Conservation (phyloP, 1,139 yeast genomes). For the Magnusiomyces sp. region DNA sequence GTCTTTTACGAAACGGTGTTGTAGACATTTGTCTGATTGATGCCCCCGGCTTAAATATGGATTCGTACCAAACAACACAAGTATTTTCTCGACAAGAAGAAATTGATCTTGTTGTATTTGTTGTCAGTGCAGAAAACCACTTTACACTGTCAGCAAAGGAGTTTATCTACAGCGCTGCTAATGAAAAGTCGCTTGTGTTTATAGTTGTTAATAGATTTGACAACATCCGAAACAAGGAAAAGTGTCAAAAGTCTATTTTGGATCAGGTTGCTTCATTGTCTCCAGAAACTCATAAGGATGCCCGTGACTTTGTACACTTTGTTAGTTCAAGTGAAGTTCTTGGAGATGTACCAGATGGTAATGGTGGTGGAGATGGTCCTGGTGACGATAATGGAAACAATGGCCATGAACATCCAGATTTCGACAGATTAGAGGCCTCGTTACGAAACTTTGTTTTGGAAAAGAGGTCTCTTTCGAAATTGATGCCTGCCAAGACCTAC, state of each 20-base stretch:
- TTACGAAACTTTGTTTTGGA: slow-evolving; percentile 80
- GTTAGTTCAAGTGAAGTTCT: slow-evolving; percentile 54
- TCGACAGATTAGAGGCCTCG: slow-evolving; percentile 77
- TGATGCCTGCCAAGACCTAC: slow-evolving; percentile 87
- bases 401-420: slow-evolving; percentile 45
- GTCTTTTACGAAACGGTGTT: slow-evolving; percentile 79
- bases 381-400: slow-evolving; percentile 20
- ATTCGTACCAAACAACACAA: slow-evolving; percentile 89
- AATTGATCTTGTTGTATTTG: slow-evolving; percentile 92
- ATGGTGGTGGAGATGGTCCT: slow-evolving; percentile 35
- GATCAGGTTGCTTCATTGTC: slow-evolving; percentile 83
- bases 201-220: slow-evolving; percentile 93
- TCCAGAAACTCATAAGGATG: slow-evolving; percentile 84
- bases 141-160: slow-evolving; percentile 92
- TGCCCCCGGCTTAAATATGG: slow-evolving; percentile 95
- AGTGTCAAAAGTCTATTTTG: slow-evolving; percentile 67
- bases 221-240: slow-evolving; percentile 66
- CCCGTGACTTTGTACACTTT: slow-evolving; percentile 89
- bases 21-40: slow-evolving; percentile 89
- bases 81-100: slow-evolving; percentile 96
- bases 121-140: slow-evolving; percentile 92
- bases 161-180: slow-evolving; percentile 82
- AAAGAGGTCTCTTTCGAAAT: slow-evolving; percentile 79
- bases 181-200: slow-evolving; percentile 84
- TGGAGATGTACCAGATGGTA: slow-evolving; percentile 28